A percentile compares a stretch with the other conserved stretches of the same genome.
These are phyloP conservation scores for Periconia macrospinosa DNA, from an alignment of 2,329 filamentous ascomycete species.

Conservation along the genomic window DNA sequence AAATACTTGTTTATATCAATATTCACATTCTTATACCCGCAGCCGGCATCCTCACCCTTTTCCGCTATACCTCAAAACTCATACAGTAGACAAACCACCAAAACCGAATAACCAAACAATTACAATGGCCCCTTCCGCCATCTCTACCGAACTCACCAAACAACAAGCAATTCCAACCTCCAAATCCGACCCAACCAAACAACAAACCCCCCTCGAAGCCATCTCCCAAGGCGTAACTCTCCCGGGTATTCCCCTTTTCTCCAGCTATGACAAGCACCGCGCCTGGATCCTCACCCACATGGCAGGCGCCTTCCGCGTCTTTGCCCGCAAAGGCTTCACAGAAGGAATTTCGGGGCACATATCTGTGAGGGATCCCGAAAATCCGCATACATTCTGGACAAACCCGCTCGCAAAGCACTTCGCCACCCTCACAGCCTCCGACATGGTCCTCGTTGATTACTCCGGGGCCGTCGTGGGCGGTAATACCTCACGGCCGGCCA, in stretches of 20 bases:
- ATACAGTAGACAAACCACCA: not conserved
- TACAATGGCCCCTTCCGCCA: slow-evolving; percentile 38
- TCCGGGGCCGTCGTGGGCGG: slow-evolving; percentile 66
- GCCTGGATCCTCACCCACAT: slow-evolving; percentile 68
- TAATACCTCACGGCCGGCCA: slow-evolving; percentile 61
- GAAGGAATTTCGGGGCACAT: slow-evolving; percentile 73
- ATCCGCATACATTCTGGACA: slow-evolving; percentile 67
- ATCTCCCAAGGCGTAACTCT: slow-evolving; percentile 53
- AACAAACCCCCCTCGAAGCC: slow-evolving; percentile 40
- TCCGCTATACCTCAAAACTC: not conserved
- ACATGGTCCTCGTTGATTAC: slow-evolving; percentile 69
- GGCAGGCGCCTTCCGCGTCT: slow-evolving; percentile 68
- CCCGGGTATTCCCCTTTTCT: slow-evolving; percentile 60
- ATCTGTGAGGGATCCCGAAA: slow-evolving; percentile 66
- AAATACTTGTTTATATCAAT: too few relatives aligned
- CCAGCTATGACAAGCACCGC: slow-evolving; percentile 58
- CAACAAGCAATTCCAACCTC: slow-evolving; percentile 23
- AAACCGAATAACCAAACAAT: not conserved
- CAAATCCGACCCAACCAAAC: slow-evolving; percentile 24
- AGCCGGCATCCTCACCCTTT: too few relatives aligned
- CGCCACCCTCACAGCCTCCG: slow-evolving; percentile 63
- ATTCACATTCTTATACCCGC: too few relatives aligned
- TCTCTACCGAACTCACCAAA: slow-evolving; percentile 11
- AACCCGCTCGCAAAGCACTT: slow-evolving; percentile 68
- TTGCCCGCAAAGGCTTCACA: slow-evolving; percentile 65